These are phyloP conservation scores for Butyriboletus appendiculatus DNA, from an alignment of 1,284 basidiomycete species.

Conservation along the genomic window DNA sequence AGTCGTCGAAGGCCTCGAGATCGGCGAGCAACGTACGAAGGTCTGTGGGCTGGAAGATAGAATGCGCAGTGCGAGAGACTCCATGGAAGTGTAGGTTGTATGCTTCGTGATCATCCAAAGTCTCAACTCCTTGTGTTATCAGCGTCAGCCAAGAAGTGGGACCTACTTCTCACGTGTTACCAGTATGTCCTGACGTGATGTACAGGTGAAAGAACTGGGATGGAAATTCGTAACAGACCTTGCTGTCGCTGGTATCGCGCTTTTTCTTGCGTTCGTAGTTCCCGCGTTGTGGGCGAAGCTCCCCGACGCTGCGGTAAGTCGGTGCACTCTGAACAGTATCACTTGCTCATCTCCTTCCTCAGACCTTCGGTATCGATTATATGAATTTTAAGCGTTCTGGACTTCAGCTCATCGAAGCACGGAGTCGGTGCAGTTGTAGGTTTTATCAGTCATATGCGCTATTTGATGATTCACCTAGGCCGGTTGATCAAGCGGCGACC, in stretches of 20 bases:
- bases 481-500: slow-evolving; percentile 8
- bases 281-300: slow-evolving; percentile 13
- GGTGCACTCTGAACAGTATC: too few species aligned
- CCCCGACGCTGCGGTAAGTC: slow-evolving; percentile 2
- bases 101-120: neutral
- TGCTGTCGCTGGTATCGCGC: slow-evolving; percentile 16
- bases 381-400: slow-evolving; percentile 5
- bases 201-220: slow-evolving; percentile 19
- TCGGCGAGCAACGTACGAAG: slow-evolving; percentile 8
- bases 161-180: too few species aligned
- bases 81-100: slow-evolving; percentile 21
- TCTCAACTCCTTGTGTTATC: slow-evolving; percentile 4
- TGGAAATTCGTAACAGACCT: slow-evolving; percentile 20
- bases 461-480: neutral
- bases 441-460: neutral
- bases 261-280: slow-evolving; percentile 17
- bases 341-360: neutral
- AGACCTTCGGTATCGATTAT: slow-evolving; percentile 11
- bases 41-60: slow-evolving; percentile 3
- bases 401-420: slow-evolving; percentile 1
- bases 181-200: neutral
- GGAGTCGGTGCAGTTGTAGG: slow-evolving; percentile 10
- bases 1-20: slow-evolving; percentile 8
- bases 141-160: slow-evolving; percentile 21
- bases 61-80: slow-evolving; percentile 6